Base-by-base conservation (phyloP, 2,329 filamentous ascomycete species). In the Dothiorella sarmentorum region DNA sequence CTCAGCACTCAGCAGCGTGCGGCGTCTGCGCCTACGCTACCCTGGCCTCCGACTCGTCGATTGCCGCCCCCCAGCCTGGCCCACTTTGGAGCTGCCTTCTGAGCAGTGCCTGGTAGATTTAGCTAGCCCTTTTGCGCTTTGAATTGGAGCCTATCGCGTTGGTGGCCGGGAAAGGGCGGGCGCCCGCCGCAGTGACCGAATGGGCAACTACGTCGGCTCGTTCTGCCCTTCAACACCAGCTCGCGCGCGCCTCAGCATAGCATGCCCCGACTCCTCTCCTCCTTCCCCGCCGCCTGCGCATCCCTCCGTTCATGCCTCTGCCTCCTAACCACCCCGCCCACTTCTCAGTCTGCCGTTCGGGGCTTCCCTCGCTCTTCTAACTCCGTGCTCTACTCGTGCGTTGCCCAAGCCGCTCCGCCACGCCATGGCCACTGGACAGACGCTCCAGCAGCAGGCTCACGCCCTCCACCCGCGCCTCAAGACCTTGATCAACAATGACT, bases 401-500 rank as follows among this genome's bases (percentile, higher is more conserved):
- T 56, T 47, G 17, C 43, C 47, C 45, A 44, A 26, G 53, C 56
- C n/a, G 45, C 55, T 26, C 42, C 40, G 17, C 58, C 37, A 29
- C 53, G 57, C 42, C 49, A 73, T 72, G 69, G 67, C 69, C 33
- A 65, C 71, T 35, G 72, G 69, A 57, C 69, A 75, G 56, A 60
- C 69, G 42, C 61, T 79, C 37, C 76, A 80, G 63, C 71, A 72
- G 62, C 69, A 73, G 64, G 69, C 75, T 22, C 68, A 69, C 49
- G 65, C 67, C 59, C 69, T 80, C 20, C 71, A 73, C 51, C 73
- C 74, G 53, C 72, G 77, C 63, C 74, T 82, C 49, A 84, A 83
- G 68, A 79, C 75, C 7, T 73, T 86, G 55, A 76, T 85, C 57
- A 86, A 85, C 68, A 78, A 77, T 61, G 86, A 92, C 66, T 82